These are phyloP conservation scores for Rhododendron henanense DNA, from an alignment of 148 eudicot species.

Conservation along the genomic window DNA sequence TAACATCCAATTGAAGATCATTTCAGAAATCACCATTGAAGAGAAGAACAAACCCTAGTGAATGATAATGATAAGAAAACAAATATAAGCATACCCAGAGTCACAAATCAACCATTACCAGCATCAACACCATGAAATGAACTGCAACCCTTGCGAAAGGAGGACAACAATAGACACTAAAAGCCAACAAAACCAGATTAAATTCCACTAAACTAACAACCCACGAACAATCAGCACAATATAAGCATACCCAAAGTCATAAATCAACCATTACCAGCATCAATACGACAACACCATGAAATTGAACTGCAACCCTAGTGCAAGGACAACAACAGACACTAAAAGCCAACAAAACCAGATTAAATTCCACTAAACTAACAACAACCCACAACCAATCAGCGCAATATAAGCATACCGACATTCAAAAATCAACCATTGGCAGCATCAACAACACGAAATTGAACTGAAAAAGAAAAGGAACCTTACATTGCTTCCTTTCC, in stretches of 20 bases:
- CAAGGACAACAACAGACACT: neutral
- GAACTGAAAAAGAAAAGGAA: neutral
- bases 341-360: conserved; percentile 10
- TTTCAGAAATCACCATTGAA: neutral
- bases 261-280: neutral
- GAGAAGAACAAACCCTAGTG: neutral
- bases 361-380: neutral
- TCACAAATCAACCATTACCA: neutral
- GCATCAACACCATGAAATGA: neutral
- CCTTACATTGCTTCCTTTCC: conserved; percentile 62
- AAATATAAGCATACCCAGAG: neutral
- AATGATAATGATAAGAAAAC: neutral
- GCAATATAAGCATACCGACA: neutral
- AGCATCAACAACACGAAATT: neutral
- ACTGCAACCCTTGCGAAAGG: neutral
- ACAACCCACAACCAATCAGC: neutral
- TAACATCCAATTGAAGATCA: neutral
- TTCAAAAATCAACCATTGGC: neutral
- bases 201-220: neutral
- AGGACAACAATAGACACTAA: neutral
- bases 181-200: conserved; percentile 3
- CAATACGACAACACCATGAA: neutral
- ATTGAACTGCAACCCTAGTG: neutral
- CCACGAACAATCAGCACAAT: neutral
- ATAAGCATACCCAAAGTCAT: neutral